Conservation (phyloP, 345 rosid genomes). For the Nephelium lappaceum region DNA sequence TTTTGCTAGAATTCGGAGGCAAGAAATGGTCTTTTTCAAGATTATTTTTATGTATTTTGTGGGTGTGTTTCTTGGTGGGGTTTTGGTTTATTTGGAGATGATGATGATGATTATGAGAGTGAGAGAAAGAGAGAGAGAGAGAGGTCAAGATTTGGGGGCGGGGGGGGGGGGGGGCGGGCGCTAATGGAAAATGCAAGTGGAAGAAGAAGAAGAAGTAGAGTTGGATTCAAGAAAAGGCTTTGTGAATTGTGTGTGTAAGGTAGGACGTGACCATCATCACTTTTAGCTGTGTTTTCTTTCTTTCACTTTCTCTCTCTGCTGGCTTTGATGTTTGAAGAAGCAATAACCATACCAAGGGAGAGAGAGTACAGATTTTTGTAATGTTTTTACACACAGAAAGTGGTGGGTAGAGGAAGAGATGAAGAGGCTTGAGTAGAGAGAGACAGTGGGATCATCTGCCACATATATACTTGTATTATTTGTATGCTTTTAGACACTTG, state of each 20-base stretch:
- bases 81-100: slow-evolving; percentile 6
- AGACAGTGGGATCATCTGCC: background rate
- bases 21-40: slow-evolving; percentile 42
- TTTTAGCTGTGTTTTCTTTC: slow-evolving; percentile 12
- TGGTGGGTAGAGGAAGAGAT: slow-evolving; percentile 17
- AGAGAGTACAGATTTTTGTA: slow-evolving; percentile 3
- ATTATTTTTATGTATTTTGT: background rate
- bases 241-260: slow-evolving; percentile 35
- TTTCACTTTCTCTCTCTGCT: slow-evolving; percentile 5
- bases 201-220: slow-evolving; percentile 49
- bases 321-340: slow-evolving; percentile 39
- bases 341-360: slow-evolving; percentile 14
- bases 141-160: slow-evolving; percentile 15
- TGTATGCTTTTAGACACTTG: background rate
- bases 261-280: slow-evolving; percentile 67
- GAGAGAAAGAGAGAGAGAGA: background rate
- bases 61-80: slow-evolving; percentile 23
- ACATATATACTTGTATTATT: too few relatives aligned
- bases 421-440: slow-evolving; percentile 12
- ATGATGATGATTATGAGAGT: slow-evolving; percentile 11
- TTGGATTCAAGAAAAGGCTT: slow-evolving; percentile 75
- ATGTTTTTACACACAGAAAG: background rate
- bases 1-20: slow-evolving; percentile 32
- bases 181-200: slow-evolving; percentile 18
- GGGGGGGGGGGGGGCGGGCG: too few relatives aligned